Evolutionary conservation across 2,329 filamentous ascomycete species (phyloP).

Genomic region (Harringtonia lauricola): DNA sequence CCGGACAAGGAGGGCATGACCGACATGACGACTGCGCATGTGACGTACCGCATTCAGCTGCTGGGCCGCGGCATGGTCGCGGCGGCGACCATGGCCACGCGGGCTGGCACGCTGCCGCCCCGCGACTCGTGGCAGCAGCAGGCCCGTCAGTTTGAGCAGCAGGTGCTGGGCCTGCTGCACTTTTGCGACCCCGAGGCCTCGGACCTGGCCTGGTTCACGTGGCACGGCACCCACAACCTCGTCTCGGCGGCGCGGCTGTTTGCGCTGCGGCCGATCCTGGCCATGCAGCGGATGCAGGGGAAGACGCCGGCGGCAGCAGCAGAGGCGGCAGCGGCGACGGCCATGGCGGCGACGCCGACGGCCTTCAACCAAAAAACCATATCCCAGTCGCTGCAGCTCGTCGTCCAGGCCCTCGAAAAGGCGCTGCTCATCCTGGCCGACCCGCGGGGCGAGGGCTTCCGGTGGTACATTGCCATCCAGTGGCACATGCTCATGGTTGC

Average conservation of each 20-base stretch:
- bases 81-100: background rate
- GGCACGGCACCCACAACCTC: conserved; percentile 15
- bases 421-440: conserved; percentile 16
- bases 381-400: background rate
- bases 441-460: conserved; percentile 18
- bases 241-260: background rate
- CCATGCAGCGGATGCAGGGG: background rate
- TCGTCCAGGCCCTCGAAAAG: conserved; percentile 13
- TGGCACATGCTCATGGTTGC: conserved; percentile 18
- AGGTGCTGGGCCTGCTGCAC: background rate
- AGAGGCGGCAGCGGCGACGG: background rate
- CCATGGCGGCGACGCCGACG: background rate
- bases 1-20: conserved; percentile 14
- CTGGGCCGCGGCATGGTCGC: conserved; percentile 12
- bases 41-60: conserved; percentile 15
- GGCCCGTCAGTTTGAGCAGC: conserved; percentile 6
- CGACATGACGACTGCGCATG: conserved; percentile 18
- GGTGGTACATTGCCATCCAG: conserved; percentile 17
- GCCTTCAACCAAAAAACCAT: background rate
- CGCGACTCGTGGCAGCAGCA: background rate
- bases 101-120: background rate
- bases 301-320: background rate
- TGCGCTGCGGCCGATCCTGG: background rate
- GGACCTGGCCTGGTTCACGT: conserved; percentile 19
- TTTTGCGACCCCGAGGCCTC: conserved; percentile 18